These are phyloP conservation scores for Pyrus communis DNA, from an alignment of 306 rosid species.

Conservation along the genomic window DNA sequence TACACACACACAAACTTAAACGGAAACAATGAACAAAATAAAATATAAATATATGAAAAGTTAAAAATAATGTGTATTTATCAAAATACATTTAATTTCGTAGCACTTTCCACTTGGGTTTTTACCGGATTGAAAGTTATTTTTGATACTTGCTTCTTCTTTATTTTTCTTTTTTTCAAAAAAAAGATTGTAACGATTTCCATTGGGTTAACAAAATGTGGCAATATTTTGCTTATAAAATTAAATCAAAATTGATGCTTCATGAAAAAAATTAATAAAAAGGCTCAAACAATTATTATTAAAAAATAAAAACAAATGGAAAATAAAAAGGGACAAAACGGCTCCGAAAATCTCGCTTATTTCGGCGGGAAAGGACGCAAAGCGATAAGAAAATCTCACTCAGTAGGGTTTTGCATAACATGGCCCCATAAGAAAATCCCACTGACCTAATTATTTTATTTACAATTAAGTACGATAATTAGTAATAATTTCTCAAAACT, in stretches of 20 bases:
- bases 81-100: background rate
- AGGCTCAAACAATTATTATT: background rate
- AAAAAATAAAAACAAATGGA: background rate
- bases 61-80: too few relatives aligned
- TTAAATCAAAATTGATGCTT: background rate
- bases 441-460: background rate
- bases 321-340: background rate
- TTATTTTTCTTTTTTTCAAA: too few relatives aligned
- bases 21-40: too few relatives aligned
- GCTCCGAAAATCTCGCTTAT: slow-evolving; percentile 50
- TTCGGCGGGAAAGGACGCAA: slow-evolving; percentile 54
- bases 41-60: too few relatives aligned
- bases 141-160: too few relatives aligned
- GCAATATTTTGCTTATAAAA: too few relatives aligned
- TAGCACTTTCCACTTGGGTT: background rate
- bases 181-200: background rate
- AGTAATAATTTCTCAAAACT: background rate
- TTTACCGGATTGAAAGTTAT: too few relatives aligned
- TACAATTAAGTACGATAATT: background rate
- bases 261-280: background rate
- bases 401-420: background rate
- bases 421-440: background rate
- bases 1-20: too few relatives aligned
- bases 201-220: background rate
- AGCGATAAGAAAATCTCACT: background rate